Conservation (phyloP, 192 early-diverging fungal species). For the Allomyces macrogynus region DNA sequence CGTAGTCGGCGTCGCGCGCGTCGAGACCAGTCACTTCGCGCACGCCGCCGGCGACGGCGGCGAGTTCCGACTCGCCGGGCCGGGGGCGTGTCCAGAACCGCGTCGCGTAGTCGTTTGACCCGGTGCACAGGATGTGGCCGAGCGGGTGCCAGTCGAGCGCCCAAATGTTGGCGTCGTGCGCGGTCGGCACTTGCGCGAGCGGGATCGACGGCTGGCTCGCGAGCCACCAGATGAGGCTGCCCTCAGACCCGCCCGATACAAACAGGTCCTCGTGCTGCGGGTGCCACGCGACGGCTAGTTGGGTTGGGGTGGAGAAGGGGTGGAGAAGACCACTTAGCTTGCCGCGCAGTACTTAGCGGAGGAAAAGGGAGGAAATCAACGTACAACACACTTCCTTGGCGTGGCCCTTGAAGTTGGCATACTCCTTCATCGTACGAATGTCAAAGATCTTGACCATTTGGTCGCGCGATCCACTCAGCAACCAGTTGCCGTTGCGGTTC, state of each 20-base stretch:
- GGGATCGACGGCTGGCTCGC: constrained; percentile 19
- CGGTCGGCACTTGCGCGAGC: constrained; percentile 35
- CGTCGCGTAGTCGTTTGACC: constrained; percentile 89
- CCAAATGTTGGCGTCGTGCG: constrained; percentile 81
- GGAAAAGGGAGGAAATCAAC: constrained; percentile 7
- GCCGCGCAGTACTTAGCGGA: too few species aligned
- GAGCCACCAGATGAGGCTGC: constrained; percentile 66
- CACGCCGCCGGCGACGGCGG: neutral
- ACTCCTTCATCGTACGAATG: constrained; percentile 76
- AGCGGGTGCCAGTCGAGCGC: constrained; percentile 92
- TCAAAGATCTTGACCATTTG: constrained; percentile 84
- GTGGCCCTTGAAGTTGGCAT: constrained; percentile 67
- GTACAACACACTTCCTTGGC: constrained; percentile 69
- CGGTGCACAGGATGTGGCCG: constrained; percentile 82
- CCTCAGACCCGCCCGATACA: constrained; percentile 78
- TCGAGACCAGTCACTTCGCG: too few species aligned
- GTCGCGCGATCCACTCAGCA: constrained; percentile 74
- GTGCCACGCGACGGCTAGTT: constrained; percentile 81
- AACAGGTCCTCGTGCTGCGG: constrained; percentile 78
- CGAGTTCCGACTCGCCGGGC: constrained; percentile 34
- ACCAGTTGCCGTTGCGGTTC: constrained; percentile 97
- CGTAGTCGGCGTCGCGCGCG: too few species aligned
- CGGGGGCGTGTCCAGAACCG: constrained; percentile 87
- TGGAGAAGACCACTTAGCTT: too few species aligned
- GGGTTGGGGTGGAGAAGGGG: too few species aligned